Conservation (phyloP, 345 rosid genomes). For the Salix koriyanagi region DNA sequence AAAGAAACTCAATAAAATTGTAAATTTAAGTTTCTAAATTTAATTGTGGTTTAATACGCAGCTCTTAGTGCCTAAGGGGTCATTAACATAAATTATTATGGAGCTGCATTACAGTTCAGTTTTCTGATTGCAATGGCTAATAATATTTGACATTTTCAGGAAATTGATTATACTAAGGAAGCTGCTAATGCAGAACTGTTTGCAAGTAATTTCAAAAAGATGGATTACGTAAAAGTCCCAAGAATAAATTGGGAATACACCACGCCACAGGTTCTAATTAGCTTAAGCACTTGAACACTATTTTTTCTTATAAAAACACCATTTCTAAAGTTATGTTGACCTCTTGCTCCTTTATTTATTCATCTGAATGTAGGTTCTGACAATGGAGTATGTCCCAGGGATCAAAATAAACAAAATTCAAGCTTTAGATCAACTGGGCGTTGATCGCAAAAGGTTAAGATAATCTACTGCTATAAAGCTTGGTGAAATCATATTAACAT, state of each 20-base stretch:
- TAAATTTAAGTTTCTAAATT: background rate
- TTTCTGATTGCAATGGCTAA: constrained; percentile 7
- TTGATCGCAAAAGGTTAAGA: constrained; percentile 82
- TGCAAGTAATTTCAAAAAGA: constrained; percentile 76
- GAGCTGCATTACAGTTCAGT: background rate
- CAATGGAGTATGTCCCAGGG: constrained; percentile 99
- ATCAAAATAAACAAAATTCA: constrained; percentile 89
- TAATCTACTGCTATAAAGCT: background rate
- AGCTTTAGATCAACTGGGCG: constrained; percentile 86
- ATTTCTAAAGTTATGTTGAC: background rate
- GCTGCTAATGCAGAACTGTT: constrained; percentile 90
- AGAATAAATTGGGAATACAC: constrained; percentile 75
- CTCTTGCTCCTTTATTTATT: constrained; percentile 3
- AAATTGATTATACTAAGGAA: constrained; percentile 95
- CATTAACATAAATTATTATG: background rate
- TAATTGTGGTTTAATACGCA: background rate
- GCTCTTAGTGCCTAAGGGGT: background rate
- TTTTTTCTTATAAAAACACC: background rate
- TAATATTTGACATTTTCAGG: constrained; percentile 44
- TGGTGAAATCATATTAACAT: constrained; percentile 6
- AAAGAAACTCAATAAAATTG: background rate
- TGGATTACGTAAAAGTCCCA: constrained; percentile 92
- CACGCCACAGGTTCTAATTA: constrained; percentile 69
- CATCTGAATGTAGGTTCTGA: constrained; percentile 56
- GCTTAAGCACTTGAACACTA: background rate